Conservation (phyloP, 2,329 filamentous ascomycete genomes). For the Emmonsia crescens region DNA sequence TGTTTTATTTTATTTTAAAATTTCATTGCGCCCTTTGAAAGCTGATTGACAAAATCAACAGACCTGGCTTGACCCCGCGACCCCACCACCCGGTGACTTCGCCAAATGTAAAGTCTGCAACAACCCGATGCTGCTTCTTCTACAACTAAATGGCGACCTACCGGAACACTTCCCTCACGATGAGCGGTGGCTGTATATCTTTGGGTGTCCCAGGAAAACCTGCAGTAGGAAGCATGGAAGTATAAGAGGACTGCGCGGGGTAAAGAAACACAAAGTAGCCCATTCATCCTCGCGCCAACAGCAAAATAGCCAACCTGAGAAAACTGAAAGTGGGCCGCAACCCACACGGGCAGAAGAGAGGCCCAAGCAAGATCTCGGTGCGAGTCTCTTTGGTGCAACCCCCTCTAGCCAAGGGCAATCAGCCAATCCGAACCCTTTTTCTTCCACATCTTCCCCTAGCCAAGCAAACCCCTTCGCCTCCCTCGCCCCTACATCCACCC, state of each 20-base stretch:
- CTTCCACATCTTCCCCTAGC: constrained; percentile 26
- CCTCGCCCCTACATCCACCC: constrained; percentile 29
- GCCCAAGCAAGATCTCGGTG: constrained; percentile 33
- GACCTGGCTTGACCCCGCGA: constrained; percentile 72
- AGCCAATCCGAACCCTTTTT: constrained; percentile 46
- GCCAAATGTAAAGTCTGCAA: constrained; percentile 84
- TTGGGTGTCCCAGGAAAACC: constrained; percentile 64
- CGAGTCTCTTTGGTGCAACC: constrained; percentile 53
- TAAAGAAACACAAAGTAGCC: constrained; percentile 39
- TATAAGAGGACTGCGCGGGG: constrained; percentile 61
- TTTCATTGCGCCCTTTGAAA: neutral
- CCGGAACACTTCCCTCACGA: constrained; percentile 78
- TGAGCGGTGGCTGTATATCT: constrained; percentile 78
- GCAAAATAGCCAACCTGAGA: constrained; percentile 13
- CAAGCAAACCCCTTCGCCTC: constrained; percentile 52
- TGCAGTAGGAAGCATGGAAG: constrained; percentile 78
- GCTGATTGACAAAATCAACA: constrained; percentile 24
- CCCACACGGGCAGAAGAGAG: constrained; percentile 7
- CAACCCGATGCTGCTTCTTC: constrained; percentile 66
- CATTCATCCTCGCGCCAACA: constrained; percentile 18
- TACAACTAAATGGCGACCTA: constrained; percentile 85
- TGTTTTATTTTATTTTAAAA: neutral
- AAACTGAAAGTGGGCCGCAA: constrained; percentile 14
- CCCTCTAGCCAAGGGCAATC: constrained; percentile 27
- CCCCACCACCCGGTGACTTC: constrained; percentile 61